Evolutionary conservation across 352 stramenopile species (phyloP), one percentile per base, ranked within the genome.

Genomic region (Pythium sp.): DNA sequence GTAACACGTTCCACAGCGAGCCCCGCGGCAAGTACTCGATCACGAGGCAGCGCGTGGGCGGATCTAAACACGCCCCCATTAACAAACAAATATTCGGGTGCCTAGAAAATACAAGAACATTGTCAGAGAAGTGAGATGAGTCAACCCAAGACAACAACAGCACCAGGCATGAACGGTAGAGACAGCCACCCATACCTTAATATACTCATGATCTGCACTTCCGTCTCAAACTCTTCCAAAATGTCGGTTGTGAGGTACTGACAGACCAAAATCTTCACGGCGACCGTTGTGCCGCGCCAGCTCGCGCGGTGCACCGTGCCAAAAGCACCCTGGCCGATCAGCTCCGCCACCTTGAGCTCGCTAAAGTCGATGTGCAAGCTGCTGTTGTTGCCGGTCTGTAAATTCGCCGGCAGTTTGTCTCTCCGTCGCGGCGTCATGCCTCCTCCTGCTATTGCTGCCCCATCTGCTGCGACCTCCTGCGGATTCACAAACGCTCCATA

Each of bases 171-270:
- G 7, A 65, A 14, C 43, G 24, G 20, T 9, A 64, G 18, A 32
- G 30, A 32, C 30, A 32, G 30, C 30, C 30, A 32, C 30, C 30
- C 74, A 46, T 78, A 95, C 87, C 87, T 77, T 67, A 95, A 72
- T 53, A 95, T 93, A 73, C 86, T 95, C 87, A 95, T 95, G 73
- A 95, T 93, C 79, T 95, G 84, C 65, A 95, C 87, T 72, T 95
- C 87, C 1, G 87, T 90, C 65, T 94, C 87, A 54, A 95, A 95
- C 59, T 95, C 87, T 74, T 93, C 86, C 46, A 95, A 68, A 36
- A 95, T 90, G 56, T 95, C 88, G n/a, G 78, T 73, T 1, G 86
- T 94, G 43, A 95, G 64, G 65, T 94, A 80, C 71, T 95, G 88
- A 57, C 82, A 92, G 9, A 94, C 83, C 30, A 96, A 53, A 51